A percentile compares a stretch with the other conserved stretches of the same genome.
Conservation (phyloP, 2,329 filamentous ascomycete genomes). For the Teratosphaeria gauchensis region DNA sequence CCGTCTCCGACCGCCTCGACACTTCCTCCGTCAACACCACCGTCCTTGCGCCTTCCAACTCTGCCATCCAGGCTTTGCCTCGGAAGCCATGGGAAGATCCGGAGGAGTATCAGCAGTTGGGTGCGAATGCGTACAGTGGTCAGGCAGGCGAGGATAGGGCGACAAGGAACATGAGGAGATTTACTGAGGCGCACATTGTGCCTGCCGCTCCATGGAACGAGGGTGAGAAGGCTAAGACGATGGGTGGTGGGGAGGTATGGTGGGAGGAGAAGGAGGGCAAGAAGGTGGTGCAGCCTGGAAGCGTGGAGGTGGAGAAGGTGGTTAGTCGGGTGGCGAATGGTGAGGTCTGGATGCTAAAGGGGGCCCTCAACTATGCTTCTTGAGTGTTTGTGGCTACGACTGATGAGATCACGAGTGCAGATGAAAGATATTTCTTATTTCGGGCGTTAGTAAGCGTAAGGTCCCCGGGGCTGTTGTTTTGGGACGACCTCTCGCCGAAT, state of each 20-base stretch:
- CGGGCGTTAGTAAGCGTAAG: neutral
- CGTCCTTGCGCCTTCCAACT: constrained; percentile 79
- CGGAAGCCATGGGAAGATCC: constrained; percentile 80
- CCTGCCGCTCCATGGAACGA: constrained; percentile 65
- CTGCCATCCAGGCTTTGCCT: constrained; percentile 64
- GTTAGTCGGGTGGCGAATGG: constrained; percentile 75
- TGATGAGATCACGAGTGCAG: neutral
- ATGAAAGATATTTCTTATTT: neutral
- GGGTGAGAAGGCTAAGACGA: constrained; percentile 54
- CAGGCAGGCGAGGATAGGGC: constrained; percentile 66
- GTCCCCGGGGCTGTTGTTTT: too few species aligned
- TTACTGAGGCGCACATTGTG: constrained; percentile 81
- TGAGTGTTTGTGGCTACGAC: neutral
- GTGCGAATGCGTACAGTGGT: constrained; percentile 66
- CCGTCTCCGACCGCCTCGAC: constrained; percentile 59
- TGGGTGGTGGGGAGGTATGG: constrained; percentile 65
- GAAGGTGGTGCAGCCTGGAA: constrained; percentile 65
- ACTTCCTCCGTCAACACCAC: constrained; percentile 62
- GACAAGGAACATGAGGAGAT: constrained; percentile 62
- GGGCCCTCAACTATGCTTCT: constrained; percentile 45
- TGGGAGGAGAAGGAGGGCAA: constrained; percentile 66
- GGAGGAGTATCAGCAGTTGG: constrained; percentile 58
- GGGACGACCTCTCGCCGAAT: too few species aligned
- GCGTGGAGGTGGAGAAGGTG: constrained; percentile 65
- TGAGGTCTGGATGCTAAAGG: constrained; percentile 70